Percentiles rank a stretch among this genome's conserved stretches.
These are phyloP conservation scores for Salicornia ramosissima DNA, from an alignment of 148 eudicot genomes.

Conservation along the genomic window DNA sequence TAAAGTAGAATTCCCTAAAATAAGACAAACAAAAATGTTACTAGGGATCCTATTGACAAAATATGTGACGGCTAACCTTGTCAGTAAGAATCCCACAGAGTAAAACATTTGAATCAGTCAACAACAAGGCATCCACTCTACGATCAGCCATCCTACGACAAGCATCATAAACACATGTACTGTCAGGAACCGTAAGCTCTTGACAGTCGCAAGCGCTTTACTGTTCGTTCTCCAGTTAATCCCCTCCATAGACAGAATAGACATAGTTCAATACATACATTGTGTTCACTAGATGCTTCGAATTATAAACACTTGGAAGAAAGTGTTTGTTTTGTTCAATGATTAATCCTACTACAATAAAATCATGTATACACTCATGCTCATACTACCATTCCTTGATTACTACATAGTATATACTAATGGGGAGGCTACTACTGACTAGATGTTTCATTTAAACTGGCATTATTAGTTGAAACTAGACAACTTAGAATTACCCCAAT, in stretches of 20 bases:
- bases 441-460: no score
- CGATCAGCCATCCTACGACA: constrained; percentile 91
- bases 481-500: no score
- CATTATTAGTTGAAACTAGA: no score
- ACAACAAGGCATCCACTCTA: constrained; percentile 79
- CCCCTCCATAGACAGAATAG: constrained; percentile 42
- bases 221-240: no score
- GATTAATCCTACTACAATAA: no score
- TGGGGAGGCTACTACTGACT: no score
- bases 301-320: not conserved
- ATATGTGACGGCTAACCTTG: constrained; percentile 1
- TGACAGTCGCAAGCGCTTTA: no score
- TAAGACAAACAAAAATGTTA: not conserved
- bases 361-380: no score
- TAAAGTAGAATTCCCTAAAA: not conserved
- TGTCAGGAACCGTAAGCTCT: no score
- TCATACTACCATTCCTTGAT: no score
- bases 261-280: not conserved
- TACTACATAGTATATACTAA: no score
- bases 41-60: not conserved
- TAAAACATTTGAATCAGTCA: constrained; percentile 90
- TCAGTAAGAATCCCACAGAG: constrained; percentile 96
- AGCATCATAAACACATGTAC: constrained; percentile 81
- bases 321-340: not conserved
- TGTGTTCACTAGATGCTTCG: not conserved